These are phyloP conservation scores for Stropharia rugosoannulata DNA, from an alignment of 768 basidiomycete genomes.

Conservation along the genomic window DNA sequence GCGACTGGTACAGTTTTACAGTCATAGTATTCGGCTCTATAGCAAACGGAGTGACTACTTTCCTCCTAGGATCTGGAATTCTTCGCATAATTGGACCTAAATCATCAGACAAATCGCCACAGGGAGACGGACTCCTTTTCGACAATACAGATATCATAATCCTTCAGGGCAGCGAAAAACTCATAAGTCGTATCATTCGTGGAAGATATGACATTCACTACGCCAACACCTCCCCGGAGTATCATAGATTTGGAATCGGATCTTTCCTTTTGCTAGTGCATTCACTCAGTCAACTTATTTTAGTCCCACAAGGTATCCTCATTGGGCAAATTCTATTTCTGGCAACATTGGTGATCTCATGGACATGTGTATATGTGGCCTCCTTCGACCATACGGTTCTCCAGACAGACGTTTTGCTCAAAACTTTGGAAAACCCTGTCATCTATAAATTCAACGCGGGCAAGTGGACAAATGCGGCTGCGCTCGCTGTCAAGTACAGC, in stretches of 20 bases:
- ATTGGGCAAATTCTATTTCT: conserved; percentile 13
- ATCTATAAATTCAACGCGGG: neutral
- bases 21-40: conserved; percentile 8
- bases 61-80: conserved; percentile 7
- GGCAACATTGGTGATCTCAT: conserved; percentile 9
- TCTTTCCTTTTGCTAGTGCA: conserved; percentile 9
- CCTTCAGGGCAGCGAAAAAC: conserved; percentile 8
- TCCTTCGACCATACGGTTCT: neutral
- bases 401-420: neutral
- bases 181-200: conserved; percentile 5
- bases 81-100: conserved; percentile 5
- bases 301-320: conserved; percentile 12
- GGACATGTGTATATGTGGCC: neutral
- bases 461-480: neutral
- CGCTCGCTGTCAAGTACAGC: neutral
- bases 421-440: neutral
- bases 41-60: conserved; percentile 8
- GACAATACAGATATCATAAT: conserved; percentile 4
- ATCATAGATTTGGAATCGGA: conserved; percentile 9
- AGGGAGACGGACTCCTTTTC: conserved; percentile 9
- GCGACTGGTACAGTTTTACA: conserved; percentile 11
- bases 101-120: conserved; percentile 4
- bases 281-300: conserved; percentile 12
- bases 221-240: conserved; percentile 1
- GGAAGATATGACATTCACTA: conserved; percentile 5